Base-by-base conservation (phyloP, 495 filamentous ascomycete genomes). In the Daldinia loculata region DNA sequence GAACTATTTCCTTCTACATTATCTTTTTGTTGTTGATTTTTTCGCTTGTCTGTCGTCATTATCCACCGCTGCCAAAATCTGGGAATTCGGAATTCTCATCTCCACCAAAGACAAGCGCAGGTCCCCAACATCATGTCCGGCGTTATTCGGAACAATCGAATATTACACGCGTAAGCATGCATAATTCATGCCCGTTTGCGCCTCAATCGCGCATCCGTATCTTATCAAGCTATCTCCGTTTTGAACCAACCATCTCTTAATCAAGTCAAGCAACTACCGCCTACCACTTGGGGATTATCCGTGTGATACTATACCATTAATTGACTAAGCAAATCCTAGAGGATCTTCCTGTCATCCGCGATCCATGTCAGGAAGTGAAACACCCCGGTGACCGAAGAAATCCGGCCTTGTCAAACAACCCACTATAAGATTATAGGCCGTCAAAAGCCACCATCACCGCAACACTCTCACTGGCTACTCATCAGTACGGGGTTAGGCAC, bases 111-210 rank as follows among this genome's bases (percentile, higher is more conserved):
- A 36, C 64, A 17, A 38, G 22, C 71, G 71, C 71, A 74, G 26
- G 66, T 74, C 71, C 71, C 71, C 71, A 74, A 74, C 63, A 24
- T 71, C 57, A 67, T 66, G 71, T 74, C 71, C 71, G 71, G 71
- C 48, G 39, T 70, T 32, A 32, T 61, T 61, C 61, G 67, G 66
- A 30, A 24, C 56, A 59, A 39, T 14, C 53, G 43, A 11, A 55
- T 70, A 60, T 58, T 51, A 14, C 59, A 38, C 64, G 61, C 61
- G 61, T 73, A 69, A 67, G 71, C 67, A 22, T 58, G 71, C 71
- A 74, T 69, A 65, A 73, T 48, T 60, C 15, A 60, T 58, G 62
- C 66, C 70, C 48, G 61, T 36, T 55, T 58, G 12, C 51, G 43
- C 55, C 63, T 55, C 59, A 17, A 52, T 59, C 19, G 34, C 14